These are phyloP conservation scores for Fraxinus floribunda DNA, from an alignment of 305 asterid genomes.

Conservation along the genomic window DNA sequence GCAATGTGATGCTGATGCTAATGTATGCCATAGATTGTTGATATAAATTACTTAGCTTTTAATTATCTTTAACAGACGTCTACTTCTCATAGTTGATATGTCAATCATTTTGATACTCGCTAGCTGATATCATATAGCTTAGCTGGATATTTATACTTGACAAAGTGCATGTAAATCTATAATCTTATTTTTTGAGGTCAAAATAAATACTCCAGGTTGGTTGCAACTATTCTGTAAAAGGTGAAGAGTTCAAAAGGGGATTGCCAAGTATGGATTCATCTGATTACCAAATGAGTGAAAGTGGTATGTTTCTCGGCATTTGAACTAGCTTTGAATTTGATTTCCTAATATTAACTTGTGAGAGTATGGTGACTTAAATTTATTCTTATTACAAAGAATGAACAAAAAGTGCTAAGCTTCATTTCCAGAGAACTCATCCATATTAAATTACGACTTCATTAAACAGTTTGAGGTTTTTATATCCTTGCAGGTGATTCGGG, in stretches of 20 bases:
- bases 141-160: neutral
- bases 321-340: constrained; percentile 4
- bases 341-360: constrained; percentile 8
- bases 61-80: neutral
- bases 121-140: neutral
- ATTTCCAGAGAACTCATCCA: neutral
- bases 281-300: constrained; percentile 92
- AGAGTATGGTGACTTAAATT: neutral
- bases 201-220: constrained; percentile 42
- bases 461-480: constrained; percentile 13
- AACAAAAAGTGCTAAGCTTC: constrained; percentile 2
- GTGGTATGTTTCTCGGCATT: constrained; percentile 48
- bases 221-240: constrained; percentile 50
- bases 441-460: neutral
- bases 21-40: constrained; percentile 40
- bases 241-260: constrained; percentile 90
- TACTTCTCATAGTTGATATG: neutral
- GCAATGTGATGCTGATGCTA: constrained; percentile 48
- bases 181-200: constrained; percentile 16
- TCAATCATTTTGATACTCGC: neutral
- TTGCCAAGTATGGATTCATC: constrained; percentile 87
- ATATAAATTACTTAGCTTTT: neutral
- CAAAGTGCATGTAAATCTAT: constrained; percentile 13
- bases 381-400: neutral
- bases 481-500: constrained; percentile 68